Conservation (phyloP, 2,329 filamentous ascomycete genomes). For the Hirsutella thompsonii region DNA sequence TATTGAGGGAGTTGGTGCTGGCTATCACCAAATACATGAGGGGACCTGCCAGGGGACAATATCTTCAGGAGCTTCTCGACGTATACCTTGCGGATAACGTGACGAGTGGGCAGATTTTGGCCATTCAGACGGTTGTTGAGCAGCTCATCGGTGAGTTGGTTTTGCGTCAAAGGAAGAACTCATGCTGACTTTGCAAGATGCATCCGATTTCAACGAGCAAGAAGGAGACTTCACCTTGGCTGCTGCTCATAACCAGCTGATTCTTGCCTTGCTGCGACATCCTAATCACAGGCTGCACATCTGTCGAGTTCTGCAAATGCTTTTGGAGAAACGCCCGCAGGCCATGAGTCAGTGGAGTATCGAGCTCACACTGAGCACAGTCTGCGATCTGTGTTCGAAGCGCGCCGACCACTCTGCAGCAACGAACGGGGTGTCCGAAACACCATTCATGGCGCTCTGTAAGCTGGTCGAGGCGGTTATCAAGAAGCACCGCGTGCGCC, state of each 20-base stretch:
- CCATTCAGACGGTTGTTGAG: conserved; percentile 28
- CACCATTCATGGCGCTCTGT: conserved; percentile 34
- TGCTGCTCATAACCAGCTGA: conserved; percentile 27
- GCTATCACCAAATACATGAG: conserved; percentile 20
- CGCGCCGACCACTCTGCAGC: conserved; percentile 5
- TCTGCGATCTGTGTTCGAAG: conserved; percentile 22
- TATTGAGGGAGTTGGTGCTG: conserved; percentile 18
- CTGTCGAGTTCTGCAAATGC: conserved; percentile 26
- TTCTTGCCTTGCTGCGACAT: conserved; percentile 17
- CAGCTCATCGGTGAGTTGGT: conserved; percentile 22
- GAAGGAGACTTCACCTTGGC: conserved; percentile 23
- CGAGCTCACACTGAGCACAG: conserved; percentile 35
- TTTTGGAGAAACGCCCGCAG: conserved; percentile 36
- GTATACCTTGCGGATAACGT: conserved; percentile 16
- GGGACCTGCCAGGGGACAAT: conserved; percentile 19
- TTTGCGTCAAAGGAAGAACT: background rate
- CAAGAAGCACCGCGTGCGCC: conserved; percentile 44
- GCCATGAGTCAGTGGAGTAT: conserved; percentile 46
- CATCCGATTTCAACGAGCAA: conserved; percentile 14
- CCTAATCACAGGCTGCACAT: conserved; percentile 22
- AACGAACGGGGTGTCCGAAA: conserved; percentile 10
- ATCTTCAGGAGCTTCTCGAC: conserved; percentile 24
- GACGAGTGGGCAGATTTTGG: conserved; percentile 27
- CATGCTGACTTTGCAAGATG: conserved; percentile 11
- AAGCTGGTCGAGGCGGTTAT: conserved; percentile 43